Conservation (phyloP, 352 stramenopile genomes). For the Phytophthora fragariaefolia region DNA sequence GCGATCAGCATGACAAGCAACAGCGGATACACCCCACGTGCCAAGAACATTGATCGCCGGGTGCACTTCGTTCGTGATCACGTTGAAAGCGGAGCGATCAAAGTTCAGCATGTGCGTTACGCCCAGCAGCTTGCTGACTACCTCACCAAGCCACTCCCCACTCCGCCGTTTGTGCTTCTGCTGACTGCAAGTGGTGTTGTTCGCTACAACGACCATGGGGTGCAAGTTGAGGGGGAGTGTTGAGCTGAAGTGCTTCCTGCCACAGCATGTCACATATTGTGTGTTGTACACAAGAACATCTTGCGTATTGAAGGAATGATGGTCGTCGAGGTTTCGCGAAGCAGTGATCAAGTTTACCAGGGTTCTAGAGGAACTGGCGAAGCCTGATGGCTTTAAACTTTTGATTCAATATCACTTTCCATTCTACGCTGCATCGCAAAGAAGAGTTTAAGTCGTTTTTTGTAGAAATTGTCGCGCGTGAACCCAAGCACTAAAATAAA, state of each 20-base stretch:
- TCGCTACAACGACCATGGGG: background rate
- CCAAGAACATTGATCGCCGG: slow-evolving; percentile 20
- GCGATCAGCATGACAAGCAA: too few species aligned
- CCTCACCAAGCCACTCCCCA: slow-evolving; percentile 11
- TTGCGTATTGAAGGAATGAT: too few species aligned
- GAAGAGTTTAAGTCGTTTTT: too few species aligned
- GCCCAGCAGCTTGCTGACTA: slow-evolving; percentile 6
- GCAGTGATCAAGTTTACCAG: too few species aligned
- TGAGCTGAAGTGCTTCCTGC: background rate
- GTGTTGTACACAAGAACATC: background rate
- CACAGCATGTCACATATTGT: background rate
- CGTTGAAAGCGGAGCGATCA: background rate
- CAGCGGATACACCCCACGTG: slow-evolving; percentile 3
- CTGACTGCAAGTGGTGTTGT: slow-evolving; percentile 6
- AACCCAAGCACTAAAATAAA: too few species aligned
- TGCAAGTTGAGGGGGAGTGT: slow-evolving; percentile 23
- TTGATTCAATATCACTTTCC: too few species aligned
- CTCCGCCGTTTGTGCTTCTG: background rate
- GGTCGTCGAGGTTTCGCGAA: too few species aligned
- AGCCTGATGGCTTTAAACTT: too few species aligned
- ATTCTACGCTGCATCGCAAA: too few species aligned
- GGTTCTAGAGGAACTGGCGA: too few species aligned
- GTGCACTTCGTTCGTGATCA: slow-evolving; percentile 22
- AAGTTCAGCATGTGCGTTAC: slow-evolving; percentile 2
- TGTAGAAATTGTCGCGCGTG: too few species aligned